A percentile compares a stretch with the other conserved stretches of the same genome.
Conservation (phyloP, 2,329 filamentous ascomycete species). For the Thermothelomyces thermophilus region DNA sequence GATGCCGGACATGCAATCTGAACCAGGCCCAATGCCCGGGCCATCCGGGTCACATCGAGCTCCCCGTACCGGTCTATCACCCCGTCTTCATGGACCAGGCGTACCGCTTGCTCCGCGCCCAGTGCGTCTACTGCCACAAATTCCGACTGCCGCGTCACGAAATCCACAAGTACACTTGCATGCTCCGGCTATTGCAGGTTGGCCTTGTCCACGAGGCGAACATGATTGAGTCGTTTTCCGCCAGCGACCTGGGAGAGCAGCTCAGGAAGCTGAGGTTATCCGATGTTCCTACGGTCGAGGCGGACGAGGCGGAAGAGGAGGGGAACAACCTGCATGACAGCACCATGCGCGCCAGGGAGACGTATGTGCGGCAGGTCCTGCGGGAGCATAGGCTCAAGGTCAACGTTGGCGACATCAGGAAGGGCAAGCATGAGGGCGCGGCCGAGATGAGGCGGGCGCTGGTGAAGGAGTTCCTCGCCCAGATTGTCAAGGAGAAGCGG, state of each 20-base stretch:
- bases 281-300: constrained; percentile 38
- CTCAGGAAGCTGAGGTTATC: constrained; percentile 31
- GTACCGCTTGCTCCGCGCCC: constrained; percentile 73
- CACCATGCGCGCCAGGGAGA: constrained; percentile 46
- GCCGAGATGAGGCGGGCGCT: constrained; percentile 68
- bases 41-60: constrained; percentile 90
- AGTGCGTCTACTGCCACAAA: constrained; percentile 85
- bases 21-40: constrained; percentile 78
- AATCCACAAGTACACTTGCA: constrained; percentile 74
- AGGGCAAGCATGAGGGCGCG: constrained; percentile 76
- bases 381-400: constrained; percentile 44
- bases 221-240: constrained; percentile 47
- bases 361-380: constrained; percentile 69
- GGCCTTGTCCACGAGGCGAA: constrained; percentile 68
- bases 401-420: constrained; percentile 43
- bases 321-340: constrained; percentile 48
- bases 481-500: constrained; percentile 61
- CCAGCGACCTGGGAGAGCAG: constrained; percentile 37
- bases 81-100: constrained; percentile 95
- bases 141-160: constrained; percentile 73
- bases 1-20: constrained; percentile 88
- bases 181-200: constrained; percentile 77
- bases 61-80: constrained; percentile 90
- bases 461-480: constrained; percentile 73
- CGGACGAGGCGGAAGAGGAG: constrained; percentile 59